These are phyloP conservation scores for Ustilago nuda DNA, from an alignment of 1,284 basidiomycete genomes.

Conservation along the genomic window DNA sequence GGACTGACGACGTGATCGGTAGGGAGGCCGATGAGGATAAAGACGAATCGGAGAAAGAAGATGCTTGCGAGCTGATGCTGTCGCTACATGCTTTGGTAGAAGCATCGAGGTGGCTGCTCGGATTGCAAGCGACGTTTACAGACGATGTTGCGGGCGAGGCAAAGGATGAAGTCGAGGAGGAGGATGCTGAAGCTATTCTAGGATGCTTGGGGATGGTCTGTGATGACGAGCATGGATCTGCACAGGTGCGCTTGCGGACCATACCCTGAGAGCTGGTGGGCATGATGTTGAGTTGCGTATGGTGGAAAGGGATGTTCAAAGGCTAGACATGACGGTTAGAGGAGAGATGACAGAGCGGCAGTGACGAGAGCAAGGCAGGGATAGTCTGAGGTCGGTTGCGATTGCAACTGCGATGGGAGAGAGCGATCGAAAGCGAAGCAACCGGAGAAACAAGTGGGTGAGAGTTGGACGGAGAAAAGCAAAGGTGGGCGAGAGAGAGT, in stretches of 20 bases:
- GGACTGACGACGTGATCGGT: slow-evolving; percentile 2
- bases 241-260: slow-evolving; percentile 23
- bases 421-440: background rate
- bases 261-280: slow-evolving; percentile 6
- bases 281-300: slow-evolving; percentile 1
- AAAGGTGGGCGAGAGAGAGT: background rate
- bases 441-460: background rate
- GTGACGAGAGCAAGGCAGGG: background rate
- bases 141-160: background rate
- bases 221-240: slow-evolving; percentile 16
- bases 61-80: slow-evolving; percentile 6
- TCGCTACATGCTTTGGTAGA: background rate
- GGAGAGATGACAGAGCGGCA: background rate
- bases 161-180: background rate
- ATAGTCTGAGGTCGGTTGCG: background rate
- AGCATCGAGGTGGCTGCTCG: background rate
- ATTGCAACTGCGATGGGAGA: background rate
- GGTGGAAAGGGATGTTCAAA: slow-evolving; percentile 1
- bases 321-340: slow-evolving; percentile 12
- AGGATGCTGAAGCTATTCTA: slow-evolving; percentile 7
- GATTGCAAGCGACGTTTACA: background rate
- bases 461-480: background rate
- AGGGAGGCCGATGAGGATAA: background rate
- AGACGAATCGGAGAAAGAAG: background rate
- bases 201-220: slow-evolving; percentile 7